A percentile compares a stretch with the other conserved stretches of the same genome.
phyloP scores from a whole-genome alignment of 345 rosid genomes.

The Cardamine chenopodiifolia region DNA sequence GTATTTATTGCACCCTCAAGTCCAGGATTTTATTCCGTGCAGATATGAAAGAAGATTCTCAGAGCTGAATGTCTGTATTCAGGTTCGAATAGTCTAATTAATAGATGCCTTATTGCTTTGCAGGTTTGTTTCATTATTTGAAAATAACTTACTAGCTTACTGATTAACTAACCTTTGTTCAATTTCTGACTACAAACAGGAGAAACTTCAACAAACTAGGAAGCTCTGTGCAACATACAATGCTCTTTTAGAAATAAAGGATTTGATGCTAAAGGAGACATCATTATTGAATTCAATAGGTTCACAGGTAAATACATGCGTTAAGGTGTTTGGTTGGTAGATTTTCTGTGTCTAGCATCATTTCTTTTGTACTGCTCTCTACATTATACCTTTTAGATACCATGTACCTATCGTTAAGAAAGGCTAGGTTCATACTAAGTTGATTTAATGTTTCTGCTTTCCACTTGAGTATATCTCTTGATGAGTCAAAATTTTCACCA shows the following conservation, averaged over 20 bases:
- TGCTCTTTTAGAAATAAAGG: slow-evolving; percentile 82
- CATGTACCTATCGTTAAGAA: background rate
- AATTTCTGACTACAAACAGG: slow-evolving; percentile 47
- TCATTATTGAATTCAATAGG: slow-evolving; percentile 77
- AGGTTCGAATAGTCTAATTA: slow-evolving; percentile 49
- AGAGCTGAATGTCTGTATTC: slow-evolving; percentile 75
- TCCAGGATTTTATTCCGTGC: slow-evolving; percentile 34
- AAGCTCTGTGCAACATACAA: slow-evolving; percentile 82
- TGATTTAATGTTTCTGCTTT: slow-evolving; percentile 12
- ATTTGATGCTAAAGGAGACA: slow-evolving; percentile 83
- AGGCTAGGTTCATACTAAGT: background rate
- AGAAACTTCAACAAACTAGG: slow-evolving; percentile 73
- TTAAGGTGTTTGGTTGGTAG: slow-evolving; percentile 4
- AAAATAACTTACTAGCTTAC: slow-evolving; percentile 3
- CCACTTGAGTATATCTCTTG: background rate
- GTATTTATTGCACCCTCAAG: slow-evolving; percentile 21
- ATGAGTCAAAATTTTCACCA: slow-evolving; percentile 9
- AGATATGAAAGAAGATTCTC: slow-evolving; percentile 80
- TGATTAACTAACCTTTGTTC: slow-evolving; percentile 15
- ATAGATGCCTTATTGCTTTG: slow-evolving; percentile 22
- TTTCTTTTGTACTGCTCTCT: background rate
- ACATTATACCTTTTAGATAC: slow-evolving; percentile 1
- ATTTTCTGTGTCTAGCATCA: background rate
- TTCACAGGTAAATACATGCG: slow-evolving; percentile 60
- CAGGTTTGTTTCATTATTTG: background rate